These are phyloP conservation scores for Naumovozyma castellii DNA, from an alignment of 805 yeast genomes.

Conservation along the genomic window DNA sequence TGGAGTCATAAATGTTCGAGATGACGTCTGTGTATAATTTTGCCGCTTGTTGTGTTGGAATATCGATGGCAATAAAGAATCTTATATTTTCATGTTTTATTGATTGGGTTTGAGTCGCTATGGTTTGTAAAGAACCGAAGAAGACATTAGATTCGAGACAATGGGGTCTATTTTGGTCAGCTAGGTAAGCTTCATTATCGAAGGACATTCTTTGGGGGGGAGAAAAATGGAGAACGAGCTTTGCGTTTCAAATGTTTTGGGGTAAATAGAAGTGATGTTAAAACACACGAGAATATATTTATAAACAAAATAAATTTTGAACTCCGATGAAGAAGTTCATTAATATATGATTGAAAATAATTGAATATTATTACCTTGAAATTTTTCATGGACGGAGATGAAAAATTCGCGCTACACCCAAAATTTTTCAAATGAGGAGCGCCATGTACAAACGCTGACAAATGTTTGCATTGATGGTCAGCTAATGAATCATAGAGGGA, in stretches of 20 bases:
- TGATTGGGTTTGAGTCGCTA: conserved; percentile 31
- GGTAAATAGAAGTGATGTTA: neutral
- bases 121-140: conserved; percentile 39
- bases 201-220: neutral
- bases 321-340: no score
- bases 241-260: neutral
- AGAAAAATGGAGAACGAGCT: neutral
- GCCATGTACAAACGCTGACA: no score
- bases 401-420: no score
- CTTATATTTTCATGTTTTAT: conserved; percentile 33
- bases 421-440: no score
- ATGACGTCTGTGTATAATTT: conserved; percentile 11
- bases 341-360: no score
- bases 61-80: conserved; percentile 29
- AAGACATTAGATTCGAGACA: conserved; percentile 33
- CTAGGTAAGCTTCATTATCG: conserved; percentile 1
- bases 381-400: no score
- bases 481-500: no score
- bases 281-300: no score
- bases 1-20: conserved; percentile 7
- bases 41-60: conserved; percentile 29
- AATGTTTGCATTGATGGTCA: no score
- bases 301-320: no score
- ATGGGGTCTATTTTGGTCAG: conserved; percentile 30
- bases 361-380: no score